phyloP scores from a whole-genome alignment of 805 yeast species.

The Saccharomycopsis selenospora region DNA sequence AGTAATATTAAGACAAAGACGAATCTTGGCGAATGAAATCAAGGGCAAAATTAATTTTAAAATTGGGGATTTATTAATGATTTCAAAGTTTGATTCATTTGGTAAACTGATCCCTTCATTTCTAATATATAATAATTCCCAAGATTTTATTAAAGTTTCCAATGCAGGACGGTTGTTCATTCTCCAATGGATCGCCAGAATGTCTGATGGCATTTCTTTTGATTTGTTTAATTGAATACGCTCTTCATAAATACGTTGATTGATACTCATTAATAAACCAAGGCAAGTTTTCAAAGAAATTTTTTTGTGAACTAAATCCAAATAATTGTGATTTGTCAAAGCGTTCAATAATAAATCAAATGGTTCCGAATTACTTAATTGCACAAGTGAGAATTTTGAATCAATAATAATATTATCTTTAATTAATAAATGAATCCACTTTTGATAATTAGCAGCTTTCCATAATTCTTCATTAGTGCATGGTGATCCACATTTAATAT shows the following conservation, averaged over 20 bases:
- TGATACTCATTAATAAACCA: slow-evolving; percentile 55
- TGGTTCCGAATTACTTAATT: slow-evolving; percentile 46
- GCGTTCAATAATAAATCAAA: slow-evolving; percentile 39
- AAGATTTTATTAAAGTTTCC: slow-evolving; percentile 49
- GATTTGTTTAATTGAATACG: slow-evolving; percentile 31
- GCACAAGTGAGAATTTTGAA: slow-evolving; percentile 48
- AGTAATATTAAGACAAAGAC: slow-evolving; percentile 54
- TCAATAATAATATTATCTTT: slow-evolving; percentile 37
- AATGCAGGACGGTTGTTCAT: slow-evolving; percentile 52
- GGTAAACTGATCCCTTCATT: slow-evolving; percentile 59
- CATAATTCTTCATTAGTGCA: slow-evolving; percentile 56
- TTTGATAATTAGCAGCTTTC: slow-evolving; percentile 40
- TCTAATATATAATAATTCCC: slow-evolving; percentile 58
- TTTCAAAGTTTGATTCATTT: slow-evolving; percentile 40
- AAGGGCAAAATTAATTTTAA: slow-evolving; percentile 62
- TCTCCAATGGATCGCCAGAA: slow-evolving; percentile 57
- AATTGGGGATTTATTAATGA: slow-evolving; percentile 45
- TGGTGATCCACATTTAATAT: slow-evolving; percentile 57
- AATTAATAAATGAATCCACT: slow-evolving; percentile 43
- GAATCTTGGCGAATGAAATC: slow-evolving; percentile 57
- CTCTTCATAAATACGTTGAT: slow-evolving; percentile 56
- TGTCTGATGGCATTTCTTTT: slow-evolving; percentile 32
- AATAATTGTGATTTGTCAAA: slow-evolving; percentile 31
- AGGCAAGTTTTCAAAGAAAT: slow-evolving; percentile 44
- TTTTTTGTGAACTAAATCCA: slow-evolving; percentile 24